Evolutionary conservation across 2,329 filamentous ascomycete genomes (phyloP), one percentile per base, ranked within the genome.

Genomic region (Aureobasidium vineae): DNA sequence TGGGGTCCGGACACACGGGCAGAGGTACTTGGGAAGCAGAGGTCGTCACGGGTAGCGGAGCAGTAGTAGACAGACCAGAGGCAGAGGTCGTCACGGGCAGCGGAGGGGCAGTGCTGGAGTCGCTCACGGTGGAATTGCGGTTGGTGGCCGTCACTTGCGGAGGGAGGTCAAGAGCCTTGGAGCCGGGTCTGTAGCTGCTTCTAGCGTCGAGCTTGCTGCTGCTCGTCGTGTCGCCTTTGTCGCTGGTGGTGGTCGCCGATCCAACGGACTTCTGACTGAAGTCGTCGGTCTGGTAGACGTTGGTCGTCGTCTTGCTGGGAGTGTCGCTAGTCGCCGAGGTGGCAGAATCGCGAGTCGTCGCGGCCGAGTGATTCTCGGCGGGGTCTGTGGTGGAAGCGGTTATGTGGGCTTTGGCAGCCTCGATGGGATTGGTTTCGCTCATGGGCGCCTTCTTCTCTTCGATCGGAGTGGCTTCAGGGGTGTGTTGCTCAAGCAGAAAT

Each of bases 1-100:
- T 79, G 45, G 81, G 80, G 71, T 83, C 81, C 65, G 81, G 77
- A 68, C 77, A 79, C 4, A 54, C 16, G 1, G 61, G 26, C 23
- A 26, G 36, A 10, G 21, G n/a, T 21, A 13, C 5, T 15, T 28
- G 38, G 11, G 45, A 36, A 2, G 36, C 43, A 6, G 59, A 31
- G 47, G 23, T 41, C 5, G 45, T 41, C 41, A 60, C 23, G 3
- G 53, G 53, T 38, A 43, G 23, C 21, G 53, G 53, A 21, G 41
- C 16, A 26, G 43, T 26, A 3, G 59, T 5, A 2, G 43, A 26
- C 23, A 19, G 31, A 2, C 31, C 31, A 19, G 40, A 28, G 3
- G 28, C 36, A 7, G 56, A 21, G 41, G 19, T 36, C 5, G 40
- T 36, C 10, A 63, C 31, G 19, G 57, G 57, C 23, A 49, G 31